Evolutionary conservation across 345 rosid species (phyloP), one percentile per base, ranked within the genome.

Genomic region (Lepidium aucheri): DNA sequence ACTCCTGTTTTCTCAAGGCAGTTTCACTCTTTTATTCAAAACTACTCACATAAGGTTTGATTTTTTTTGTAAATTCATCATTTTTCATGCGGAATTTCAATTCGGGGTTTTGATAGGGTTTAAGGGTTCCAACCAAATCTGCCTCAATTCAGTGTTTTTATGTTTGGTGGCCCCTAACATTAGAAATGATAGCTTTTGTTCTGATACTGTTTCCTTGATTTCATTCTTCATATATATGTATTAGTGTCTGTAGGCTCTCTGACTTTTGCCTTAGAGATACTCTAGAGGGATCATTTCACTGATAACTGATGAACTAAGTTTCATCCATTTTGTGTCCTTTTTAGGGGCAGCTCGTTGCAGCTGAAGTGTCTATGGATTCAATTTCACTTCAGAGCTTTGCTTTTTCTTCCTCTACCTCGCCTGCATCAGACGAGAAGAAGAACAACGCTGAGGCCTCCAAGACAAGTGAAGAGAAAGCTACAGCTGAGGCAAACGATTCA

Each of bases 371-470:
- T 28, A 2, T 60, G 17, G 71, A 45, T 74, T 76, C 82, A 10
- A 70, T 75, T 33, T 6, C 78, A 20, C 62, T 81, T 52, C 82
- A 72, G 70, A 83, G 54, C 35, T 77, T 77, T 63, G 81, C 90
- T 54, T 72, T 90, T 70, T 73, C 76, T 39, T 83, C 89, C 20
- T 68, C 96, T 34, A 82, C 89, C 45, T 79, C 90, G 16, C 75
- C 86, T 47, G 83, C 80, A 74, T 41, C 78, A 38, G 59, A 39
- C 73, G 89, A 82, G n/a, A 78, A 75, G 50, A 80, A 70, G 57
- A 72, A 67, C 43, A 70, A 70, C 28, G 14, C 69, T 7, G 79
- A 77, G 26, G 52, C 72, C 17, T 38, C 69, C 9, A 77, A 78
- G 63, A 46, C 63, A 52, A 68, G 42, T 43, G 82, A 70, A 70